Base-by-base conservation (phyloP, 352 stramenopile genomes). In the Phytophthora aleatoria region DNA sequence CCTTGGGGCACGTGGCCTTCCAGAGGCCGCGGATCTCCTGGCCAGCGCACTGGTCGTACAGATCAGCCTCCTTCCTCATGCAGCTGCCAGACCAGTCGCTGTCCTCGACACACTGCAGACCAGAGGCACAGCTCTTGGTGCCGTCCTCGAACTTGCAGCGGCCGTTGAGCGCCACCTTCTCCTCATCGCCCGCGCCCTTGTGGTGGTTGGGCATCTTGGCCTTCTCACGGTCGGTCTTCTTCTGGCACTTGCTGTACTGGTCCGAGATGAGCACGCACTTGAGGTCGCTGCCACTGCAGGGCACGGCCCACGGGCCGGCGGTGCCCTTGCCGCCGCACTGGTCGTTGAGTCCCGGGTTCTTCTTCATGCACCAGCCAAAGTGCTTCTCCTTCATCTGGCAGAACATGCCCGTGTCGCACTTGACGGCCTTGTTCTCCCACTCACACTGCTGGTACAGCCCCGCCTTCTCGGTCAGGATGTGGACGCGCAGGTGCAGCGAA, bases 241-340 rank as follows among this genome's bases (percentile, higher is more conserved):
- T 58, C 49, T 70, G 64, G 59, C 69, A 77, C 54, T 73, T 71
- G 56, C 59, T 71, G 64, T 73, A 77, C 44, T 59, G 39, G 54
- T 53, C 36, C 44, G 64, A 70, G 38, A 73, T 27, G 42, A 65
- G 57, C n/a, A 67, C 56, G 57, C 69, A 77, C 55, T 62, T 64
- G 39, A 71, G 58, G 24, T 62, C 57, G 13, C 38, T 39, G 50
- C 42, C 60, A 31, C 55, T 71, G 64, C 69, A 73, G 12, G 64
- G 36, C 39, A 62, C 44, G 11, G 50, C 43, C 69, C 69, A 77
- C 2, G 69, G 59, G 1, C 69, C 69, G 10, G 13, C 31, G n/a
- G 49, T 50, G 24, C 45, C 49, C 39, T 64, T 61, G 57, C 64
- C 64, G 24, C 63, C 68, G 55, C 68, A 76, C 54, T 76, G 68